Base-by-base conservation (phyloP, 805 yeast species). In the Diddensiella caesifluorescens region DNA sequence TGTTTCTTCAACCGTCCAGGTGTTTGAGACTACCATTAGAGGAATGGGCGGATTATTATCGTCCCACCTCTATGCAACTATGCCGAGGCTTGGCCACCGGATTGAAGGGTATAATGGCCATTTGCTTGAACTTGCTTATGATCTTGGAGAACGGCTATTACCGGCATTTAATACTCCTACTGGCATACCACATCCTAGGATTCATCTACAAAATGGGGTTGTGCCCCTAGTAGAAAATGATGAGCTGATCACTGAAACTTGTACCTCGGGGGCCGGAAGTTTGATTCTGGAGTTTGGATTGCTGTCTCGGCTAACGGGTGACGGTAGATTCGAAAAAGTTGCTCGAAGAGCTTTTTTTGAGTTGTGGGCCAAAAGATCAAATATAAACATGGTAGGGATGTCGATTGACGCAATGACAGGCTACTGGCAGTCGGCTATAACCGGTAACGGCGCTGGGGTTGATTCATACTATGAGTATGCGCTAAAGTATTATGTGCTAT, bases 381-480 rank as follows among this genome's bases (percentile, higher is more conserved):
- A 61, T 1, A 57, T 83, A 10, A 77, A 83, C 49, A 64, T 90
- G 22, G 53, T 90, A 10, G 95, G 95, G 2, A 82, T 83, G 85
- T 71, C 89, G 0, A 66, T 88, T 3, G 79, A 81, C 46, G 81
- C 89, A 0, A 53, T 67, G 1, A 61, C 68, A 0, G 76, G 78
- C 26, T 55, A 59, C 28, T 79, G 85, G 77, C 62, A 68, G 30
- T 81, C 81, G 42, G 58, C 71, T 0, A 62, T 78, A 30, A 76
- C 92, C 0, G 95, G 96, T 0, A 71, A 84, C 6, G 97, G 97
- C 2, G 97, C 97, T 0, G 83, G 95, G 2, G 75, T 86, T 12
- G 97, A 89, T 61, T 86, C 95, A 0, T 85, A 85, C 55, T 89
- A 81, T 57, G 97, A 89, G 56, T 85, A 88, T 61, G 83, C 95